Conservation (phyloP, 176 grass and related monocot genomes). For the Calamus simplicifolius region DNA sequence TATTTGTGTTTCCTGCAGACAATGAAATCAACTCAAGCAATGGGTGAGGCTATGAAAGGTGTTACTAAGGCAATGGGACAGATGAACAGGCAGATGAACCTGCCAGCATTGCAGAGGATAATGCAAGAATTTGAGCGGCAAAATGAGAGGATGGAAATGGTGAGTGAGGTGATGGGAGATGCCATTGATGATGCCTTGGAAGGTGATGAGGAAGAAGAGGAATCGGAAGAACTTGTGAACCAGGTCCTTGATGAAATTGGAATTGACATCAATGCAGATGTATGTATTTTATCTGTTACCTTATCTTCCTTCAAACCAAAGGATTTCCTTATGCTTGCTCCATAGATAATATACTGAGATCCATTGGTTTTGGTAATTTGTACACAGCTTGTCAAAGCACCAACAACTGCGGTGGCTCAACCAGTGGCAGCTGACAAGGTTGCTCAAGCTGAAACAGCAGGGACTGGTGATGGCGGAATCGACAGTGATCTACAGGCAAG, state of each 20-base stretch:
- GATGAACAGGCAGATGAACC: constrained; percentile 74
- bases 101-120: constrained; percentile 55
- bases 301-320: neutral
- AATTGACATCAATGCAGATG: constrained; percentile 56
- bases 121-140: constrained; percentile 76
- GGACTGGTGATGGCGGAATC: constrained; percentile 34
- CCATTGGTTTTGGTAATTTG: too few species aligned
- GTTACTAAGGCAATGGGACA: constrained; percentile 75
- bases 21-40: constrained; percentile 69
- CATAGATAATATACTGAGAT: too few species aligned
- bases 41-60: constrained; percentile 79
- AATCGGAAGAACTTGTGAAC: constrained; percentile 69
- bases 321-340: too few species aligned
- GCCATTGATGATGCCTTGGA: constrained; percentile 69
- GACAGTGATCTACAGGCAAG: constrained; percentile 51
- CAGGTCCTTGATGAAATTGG: constrained; percentile 83
- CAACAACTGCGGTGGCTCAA: constrained; percentile 33
- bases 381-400: constrained; percentile 50
- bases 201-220: constrained; percentile 64
- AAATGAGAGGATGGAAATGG: constrained; percentile 86
- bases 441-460: constrained; percentile 50
- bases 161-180: constrained; percentile 60
- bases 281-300: constrained; percentile 2
- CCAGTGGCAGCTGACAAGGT: constrained; percentile 31
- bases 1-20: constrained; percentile 25